Conservation (phyloP, 331 rosid species). For the Pyracantha coccinea region DNA sequence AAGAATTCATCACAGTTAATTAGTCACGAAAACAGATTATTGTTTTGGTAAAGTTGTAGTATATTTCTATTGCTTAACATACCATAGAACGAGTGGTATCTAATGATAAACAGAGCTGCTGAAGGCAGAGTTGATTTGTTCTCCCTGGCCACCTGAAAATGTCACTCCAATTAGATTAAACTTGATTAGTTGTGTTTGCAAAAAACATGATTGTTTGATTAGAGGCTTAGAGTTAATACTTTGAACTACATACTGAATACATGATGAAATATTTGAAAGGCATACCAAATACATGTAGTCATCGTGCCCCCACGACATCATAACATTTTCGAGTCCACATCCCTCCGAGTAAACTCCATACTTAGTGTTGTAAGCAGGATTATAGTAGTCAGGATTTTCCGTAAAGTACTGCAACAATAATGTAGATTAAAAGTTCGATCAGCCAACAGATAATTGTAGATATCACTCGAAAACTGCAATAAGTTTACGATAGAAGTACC, state of each 20-base stretch:
- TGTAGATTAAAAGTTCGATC: too few species aligned
- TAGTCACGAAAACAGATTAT: not conserved
- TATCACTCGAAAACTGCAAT: too few species aligned
- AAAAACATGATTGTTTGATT: not conserved
- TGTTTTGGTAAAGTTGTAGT: not conserved
- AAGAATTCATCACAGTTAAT: not conserved
- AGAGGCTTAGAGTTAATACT: not conserved
- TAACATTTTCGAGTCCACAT: constrained; percentile 53
- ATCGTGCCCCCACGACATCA: constrained; percentile 76
- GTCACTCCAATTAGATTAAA: not conserved
- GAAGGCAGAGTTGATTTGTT: constrained; percentile 57
- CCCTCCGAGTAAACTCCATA: constrained; percentile 47
- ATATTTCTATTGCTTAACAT: not conserved
- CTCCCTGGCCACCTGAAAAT: constrained; percentile 49
- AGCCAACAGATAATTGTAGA: too few species aligned
- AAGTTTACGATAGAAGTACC: constrained; percentile 22
- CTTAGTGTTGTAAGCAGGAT: constrained; percentile 42
- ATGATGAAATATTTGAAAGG: constrained; percentile 5
- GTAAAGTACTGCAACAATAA: constrained; percentile 23
- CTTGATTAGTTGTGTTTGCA: too few species aligned
- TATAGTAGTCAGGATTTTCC: constrained; percentile 42
- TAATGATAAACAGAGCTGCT: constrained; percentile 56
- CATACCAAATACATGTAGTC: constrained; percentile 67
- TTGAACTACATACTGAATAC: constrained; percentile 37
- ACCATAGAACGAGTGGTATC: constrained; percentile 88